These are phyloP conservation scores for Leptosphaerulina australis DNA, from an alignment of 2,329 filamentous ascomycete species.

Conservation along the genomic window DNA sequence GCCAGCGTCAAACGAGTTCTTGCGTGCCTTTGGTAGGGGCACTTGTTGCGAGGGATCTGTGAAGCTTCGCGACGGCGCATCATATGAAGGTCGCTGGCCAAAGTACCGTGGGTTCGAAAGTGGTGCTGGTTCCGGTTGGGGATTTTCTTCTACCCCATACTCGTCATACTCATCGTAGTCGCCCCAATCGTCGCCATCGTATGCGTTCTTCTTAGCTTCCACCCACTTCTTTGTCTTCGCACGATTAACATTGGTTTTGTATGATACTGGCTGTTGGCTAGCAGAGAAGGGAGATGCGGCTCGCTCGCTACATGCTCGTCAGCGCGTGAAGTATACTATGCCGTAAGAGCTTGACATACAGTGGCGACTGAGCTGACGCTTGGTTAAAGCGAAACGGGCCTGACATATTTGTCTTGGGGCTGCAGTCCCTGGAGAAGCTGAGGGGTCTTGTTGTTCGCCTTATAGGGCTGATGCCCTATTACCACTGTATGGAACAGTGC, in stretches of 20 bases:
- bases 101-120: conserved; percentile 54
- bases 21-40: conserved; percentile 38
- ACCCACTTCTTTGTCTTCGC: conserved; percentile 95
- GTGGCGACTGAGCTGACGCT: conserved; percentile 46
- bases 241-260: conserved; percentile 85
- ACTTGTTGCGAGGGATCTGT: conserved; percentile 49
- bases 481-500: conserved; percentile 56
- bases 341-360: conserved; percentile 36
- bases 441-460: conserved; percentile 2
- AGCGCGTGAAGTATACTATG: conserved; percentile 6
- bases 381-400: conserved; percentile 50
- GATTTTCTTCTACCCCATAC: conserved; percentile 58
- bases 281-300: conserved; percentile 34
- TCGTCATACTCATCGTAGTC: conserved; percentile 64
- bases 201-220: conserved; percentile 82
- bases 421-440: conserved; percentile 9
- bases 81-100: conserved; percentile 34
- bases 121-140: conserved; percentile 48
- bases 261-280: conserved; percentile 59
- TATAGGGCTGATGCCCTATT: conserved; percentile 49
- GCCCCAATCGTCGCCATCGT: conserved; percentile 95
- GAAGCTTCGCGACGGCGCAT: conserved; percentile 45
- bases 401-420: conserved; percentile 39
- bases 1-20: conserved; percentile 61
- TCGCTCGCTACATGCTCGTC: conserved; percentile 35